A percentile compares a stretch with the other conserved stretches of the same genome.
Conservation (phyloP, 2,329 filamentous ascomycete genomes). For the Alternaria brassicae region DNA sequence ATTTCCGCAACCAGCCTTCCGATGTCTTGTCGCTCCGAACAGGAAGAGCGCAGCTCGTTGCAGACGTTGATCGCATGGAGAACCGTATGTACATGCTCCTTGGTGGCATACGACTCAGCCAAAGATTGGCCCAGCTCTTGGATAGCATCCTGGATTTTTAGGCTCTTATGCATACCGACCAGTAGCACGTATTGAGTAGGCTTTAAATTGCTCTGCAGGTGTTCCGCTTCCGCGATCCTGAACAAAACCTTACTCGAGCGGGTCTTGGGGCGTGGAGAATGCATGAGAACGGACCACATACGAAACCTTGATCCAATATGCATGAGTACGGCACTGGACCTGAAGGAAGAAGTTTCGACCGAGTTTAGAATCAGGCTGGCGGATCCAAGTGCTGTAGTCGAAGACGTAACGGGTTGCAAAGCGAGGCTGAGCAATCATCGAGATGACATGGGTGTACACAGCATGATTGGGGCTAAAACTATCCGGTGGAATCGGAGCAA, state of each 20-base stretch:
- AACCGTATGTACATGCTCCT: neutral
- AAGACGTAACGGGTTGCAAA: neutral
- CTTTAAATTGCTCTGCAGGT: neutral
- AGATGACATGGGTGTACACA: neutral
- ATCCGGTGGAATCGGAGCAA: neutral
- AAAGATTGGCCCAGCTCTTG: neutral
- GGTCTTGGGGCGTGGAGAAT: neutral
- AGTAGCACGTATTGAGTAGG: neutral
- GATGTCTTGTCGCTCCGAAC: neutral
- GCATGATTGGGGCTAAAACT: neutral
- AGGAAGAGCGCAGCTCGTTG: neutral
- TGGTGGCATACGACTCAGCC: neutral
- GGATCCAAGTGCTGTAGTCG: neutral
- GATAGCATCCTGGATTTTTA: neutral
- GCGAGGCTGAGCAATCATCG: neutral
- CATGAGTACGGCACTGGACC: neutral
- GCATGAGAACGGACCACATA: neutral
- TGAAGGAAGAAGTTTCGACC: neutral
- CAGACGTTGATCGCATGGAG: neutral
- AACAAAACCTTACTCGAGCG: neutral
- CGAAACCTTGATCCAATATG: neutral
- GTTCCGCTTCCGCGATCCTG: neutral
- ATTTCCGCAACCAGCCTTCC: neutral
- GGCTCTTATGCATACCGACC: neutral
- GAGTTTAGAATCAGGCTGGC: neutral